Evolutionary conservation across 2,329 filamentous ascomycete genomes (phyloP).

Genomic region (Cladobotryum protrusum): DNA sequence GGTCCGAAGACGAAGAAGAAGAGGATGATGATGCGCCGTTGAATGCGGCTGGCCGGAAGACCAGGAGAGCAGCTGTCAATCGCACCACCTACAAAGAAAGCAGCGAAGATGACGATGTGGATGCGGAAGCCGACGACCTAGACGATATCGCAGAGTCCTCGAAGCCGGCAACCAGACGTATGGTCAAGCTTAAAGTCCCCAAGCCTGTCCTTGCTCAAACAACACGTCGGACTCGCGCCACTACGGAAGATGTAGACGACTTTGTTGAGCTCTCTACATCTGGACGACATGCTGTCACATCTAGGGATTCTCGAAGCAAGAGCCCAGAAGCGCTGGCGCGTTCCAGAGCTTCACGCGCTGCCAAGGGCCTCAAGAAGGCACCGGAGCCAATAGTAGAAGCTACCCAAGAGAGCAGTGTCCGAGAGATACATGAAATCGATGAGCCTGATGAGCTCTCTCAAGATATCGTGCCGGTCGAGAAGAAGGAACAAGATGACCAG

Average conservation of each 20-base stretch:
- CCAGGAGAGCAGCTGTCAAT: slow-evolving; percentile 42
- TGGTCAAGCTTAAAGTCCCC: slow-evolving; percentile 42
- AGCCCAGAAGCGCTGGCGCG: slow-evolving; percentile 48
- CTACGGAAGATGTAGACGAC: slow-evolving; percentile 48
- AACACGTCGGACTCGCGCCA: slow-evolving; percentile 47
- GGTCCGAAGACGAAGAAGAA: slow-evolving; percentile 35
- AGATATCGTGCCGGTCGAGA: slow-evolving; percentile 22
- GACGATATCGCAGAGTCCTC: slow-evolving; percentile 20
- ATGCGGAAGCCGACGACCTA: slow-evolving; percentile 20
- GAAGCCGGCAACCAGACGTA: slow-evolving; percentile 25
- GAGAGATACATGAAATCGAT: slow-evolving; percentile 24
- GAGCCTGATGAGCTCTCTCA: slow-evolving; percentile 33
- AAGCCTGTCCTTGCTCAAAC: slow-evolving; percentile 20
- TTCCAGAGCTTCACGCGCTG: slow-evolving; percentile 41
- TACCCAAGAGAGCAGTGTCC: slow-evolving; percentile 45
- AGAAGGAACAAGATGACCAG: slow-evolving; percentile 25
- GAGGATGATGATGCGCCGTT: slow-evolving; percentile 37
- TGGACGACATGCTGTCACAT: slow-evolving; percentile 48
- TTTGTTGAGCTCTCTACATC: slow-evolving; percentile 55
- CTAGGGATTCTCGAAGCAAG: slow-evolving; percentile 46
- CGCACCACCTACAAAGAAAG: slow-evolving; percentile 37
- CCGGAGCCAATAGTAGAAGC: slow-evolving; percentile 47
- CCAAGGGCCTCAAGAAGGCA: slow-evolving; percentile 45
- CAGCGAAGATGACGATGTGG: slow-evolving; percentile 19
- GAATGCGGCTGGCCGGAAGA: slow-evolving; percentile 42